A percentile compares a stretch with the other conserved stretches of the same genome.
These are phyloP conservation scores for Peniophora sp. DNA, from an alignment of 1,284 basidiomycete species.

Conservation along the genomic window DNA sequence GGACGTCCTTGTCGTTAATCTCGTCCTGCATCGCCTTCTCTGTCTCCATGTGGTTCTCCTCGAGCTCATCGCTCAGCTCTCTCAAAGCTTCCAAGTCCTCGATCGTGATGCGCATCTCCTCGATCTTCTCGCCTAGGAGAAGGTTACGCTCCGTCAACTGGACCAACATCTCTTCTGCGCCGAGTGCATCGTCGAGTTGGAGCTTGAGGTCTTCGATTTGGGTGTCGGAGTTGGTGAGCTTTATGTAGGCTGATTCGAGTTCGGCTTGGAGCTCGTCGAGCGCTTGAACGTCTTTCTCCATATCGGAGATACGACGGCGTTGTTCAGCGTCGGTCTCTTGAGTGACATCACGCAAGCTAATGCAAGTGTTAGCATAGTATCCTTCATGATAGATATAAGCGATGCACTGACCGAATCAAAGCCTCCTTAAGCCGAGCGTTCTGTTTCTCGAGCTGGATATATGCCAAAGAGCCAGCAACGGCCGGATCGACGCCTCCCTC, in stretches of 20 bases:
- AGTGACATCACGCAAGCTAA: conserved; percentile 85
- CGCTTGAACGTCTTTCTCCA: conserved; percentile 79
- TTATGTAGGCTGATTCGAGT: conserved; percentile 73
- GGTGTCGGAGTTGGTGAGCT: conserved; percentile 78
- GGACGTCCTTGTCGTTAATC: conserved; percentile 66
- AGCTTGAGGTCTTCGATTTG: conserved; percentile 92
- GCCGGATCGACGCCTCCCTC: conserved; percentile 31
- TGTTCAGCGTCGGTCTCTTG: conserved; percentile 86
- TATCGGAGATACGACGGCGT: conserved; percentile 72
- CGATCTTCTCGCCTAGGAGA: conserved; percentile 91
- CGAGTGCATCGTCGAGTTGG: conserved; percentile 92
- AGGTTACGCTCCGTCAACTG: conserved; percentile 94
- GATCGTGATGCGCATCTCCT: conserved; percentile 91
- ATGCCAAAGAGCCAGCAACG: conserved; percentile 66
- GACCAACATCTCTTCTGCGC: conserved; percentile 94
- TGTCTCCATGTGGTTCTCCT: conserved; percentile 93
- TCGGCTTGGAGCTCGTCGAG: conserved; percentile 76
- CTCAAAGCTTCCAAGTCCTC: conserved; percentile 95
- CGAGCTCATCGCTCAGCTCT: conserved; percentile 94
- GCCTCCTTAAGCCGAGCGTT: conserved; percentile 95
- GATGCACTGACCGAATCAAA: conserved; percentile 81
- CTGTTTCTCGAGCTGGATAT: conserved; percentile 92
- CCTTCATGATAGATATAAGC: too few species aligned
- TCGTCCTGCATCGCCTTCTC: conserved; percentile 91
- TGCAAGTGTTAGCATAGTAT: too few species aligned